phyloP scores from a whole-genome alignment of 441 rosid genomes.

The Erodium chrysanthum region DNA sequence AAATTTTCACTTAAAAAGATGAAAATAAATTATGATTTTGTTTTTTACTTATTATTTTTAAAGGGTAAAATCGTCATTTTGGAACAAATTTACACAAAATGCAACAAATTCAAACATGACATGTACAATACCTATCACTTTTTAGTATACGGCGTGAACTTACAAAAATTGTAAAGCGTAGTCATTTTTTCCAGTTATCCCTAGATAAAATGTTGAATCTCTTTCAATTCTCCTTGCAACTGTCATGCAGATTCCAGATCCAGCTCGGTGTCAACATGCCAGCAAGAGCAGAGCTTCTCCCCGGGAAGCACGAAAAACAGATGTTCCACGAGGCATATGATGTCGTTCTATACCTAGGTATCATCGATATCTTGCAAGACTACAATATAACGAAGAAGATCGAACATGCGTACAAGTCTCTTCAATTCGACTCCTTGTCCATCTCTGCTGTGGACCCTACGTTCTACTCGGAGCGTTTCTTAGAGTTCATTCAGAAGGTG shows the following conservation, averaged over 20 bases:
- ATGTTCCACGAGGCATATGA: slow-evolving; percentile 56
- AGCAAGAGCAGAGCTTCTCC: slow-evolving; percentile 73
- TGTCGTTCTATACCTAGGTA: slow-evolving; percentile 82
- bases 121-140: too few relatives aligned
- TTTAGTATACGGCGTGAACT: too few relatives aligned
- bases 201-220: too few relatives aligned
- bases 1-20: too few relatives aligned
- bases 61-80: too few relatives aligned
- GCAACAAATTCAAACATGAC: too few relatives aligned
- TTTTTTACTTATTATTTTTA: too few relatives aligned
- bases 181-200: too few relatives aligned
- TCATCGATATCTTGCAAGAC: slow-evolving; percentile 84
- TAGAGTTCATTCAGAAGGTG: slow-evolving; percentile 67
- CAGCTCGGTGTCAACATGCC: slow-evolving; percentile 99
- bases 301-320: slow-evolving; percentile 65
- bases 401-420: slow-evolving; percentile 85
- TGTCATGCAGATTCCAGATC: slow-evolving; percentile 59
- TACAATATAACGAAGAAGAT: slow-evolving; percentile 85
- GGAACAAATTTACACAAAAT: too few relatives aligned
- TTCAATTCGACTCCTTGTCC: slow-evolving; percentile 74
- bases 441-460: slow-evolving; percentile 85
- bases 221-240: background rate
- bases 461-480: slow-evolving; percentile 73
- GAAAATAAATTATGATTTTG: too few relatives aligned
- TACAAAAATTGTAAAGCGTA: too few relatives aligned